phyloP scores from a whole-genome alignment of 2,329 filamentous ascomycete species.

The Beauveria asiatica region DNA sequence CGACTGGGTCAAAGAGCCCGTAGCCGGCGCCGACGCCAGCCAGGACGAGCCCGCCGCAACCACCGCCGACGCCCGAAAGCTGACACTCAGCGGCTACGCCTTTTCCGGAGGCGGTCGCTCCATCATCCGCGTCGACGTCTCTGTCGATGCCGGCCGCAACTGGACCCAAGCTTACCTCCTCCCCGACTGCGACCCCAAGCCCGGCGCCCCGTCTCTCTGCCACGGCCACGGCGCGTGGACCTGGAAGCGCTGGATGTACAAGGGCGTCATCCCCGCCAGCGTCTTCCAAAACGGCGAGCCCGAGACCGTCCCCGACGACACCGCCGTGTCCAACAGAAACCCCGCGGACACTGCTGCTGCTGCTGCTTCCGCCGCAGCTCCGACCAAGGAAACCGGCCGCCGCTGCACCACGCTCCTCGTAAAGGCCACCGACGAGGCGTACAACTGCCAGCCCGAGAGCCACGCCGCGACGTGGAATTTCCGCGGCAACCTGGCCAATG shows the following conservation, averaged over 20 bases:
- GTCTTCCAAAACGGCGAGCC: slow-evolving; percentile 17
- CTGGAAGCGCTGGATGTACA: slow-evolving; percentile 56
- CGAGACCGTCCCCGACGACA: slow-evolving; percentile 7
- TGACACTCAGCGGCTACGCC: slow-evolving; percentile 52
- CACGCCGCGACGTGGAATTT: slow-evolving; percentile 55
- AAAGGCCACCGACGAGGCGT: slow-evolving; percentile 57
- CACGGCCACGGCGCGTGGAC: slow-evolving; percentile 47
- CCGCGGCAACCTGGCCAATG: slow-evolving; percentile 56
- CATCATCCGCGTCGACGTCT: slow-evolving; percentile 60
- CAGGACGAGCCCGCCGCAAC: background rate
- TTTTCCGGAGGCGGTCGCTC: slow-evolving; percentile 59
- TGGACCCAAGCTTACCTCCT: slow-evolving; percentile 57
- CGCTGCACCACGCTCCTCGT: slow-evolving; percentile 47
- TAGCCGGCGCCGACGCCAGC: background rate
- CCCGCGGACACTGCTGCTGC: background rate
- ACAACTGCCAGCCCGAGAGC: slow-evolving; percentile 57
- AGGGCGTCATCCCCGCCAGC: slow-evolving; percentile 33
- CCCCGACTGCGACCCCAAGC: slow-evolving; percentile 33
- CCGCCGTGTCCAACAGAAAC: background rate
- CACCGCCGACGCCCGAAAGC: slow-evolving; percentile 15
- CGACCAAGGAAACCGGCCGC: slow-evolving; percentile 15
- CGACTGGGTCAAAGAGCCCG: slow-evolving; percentile 21
- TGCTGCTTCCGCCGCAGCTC: background rate
- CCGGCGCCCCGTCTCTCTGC: slow-evolving; percentile 20
- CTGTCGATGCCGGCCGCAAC: slow-evolving; percentile 51